Percentiles rank a stretch among this genome's conserved stretches.
These are phyloP conservation scores for Euphorbia corollata DNA, from an alignment of 441 rosid species.

Conservation along the genomic window DNA sequence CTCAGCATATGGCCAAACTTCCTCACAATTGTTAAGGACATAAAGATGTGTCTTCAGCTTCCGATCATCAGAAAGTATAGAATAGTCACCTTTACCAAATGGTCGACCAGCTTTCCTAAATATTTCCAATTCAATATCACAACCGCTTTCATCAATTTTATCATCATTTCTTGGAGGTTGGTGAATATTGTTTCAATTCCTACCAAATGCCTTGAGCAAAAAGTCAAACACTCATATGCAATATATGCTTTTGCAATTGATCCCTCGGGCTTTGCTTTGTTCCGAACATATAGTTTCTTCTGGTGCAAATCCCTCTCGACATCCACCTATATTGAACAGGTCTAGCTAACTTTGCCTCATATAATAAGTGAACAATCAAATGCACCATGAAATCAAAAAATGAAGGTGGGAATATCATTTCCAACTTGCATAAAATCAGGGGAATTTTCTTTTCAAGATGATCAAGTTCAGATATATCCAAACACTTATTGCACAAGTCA, in stretches of 20 bases:
- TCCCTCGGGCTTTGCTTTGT: slow-evolving; percentile 4
- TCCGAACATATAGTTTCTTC: neutral
- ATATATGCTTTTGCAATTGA: slow-evolving; percentile 1
- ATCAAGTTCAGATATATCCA: too few species aligned
- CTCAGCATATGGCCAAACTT: neutral
- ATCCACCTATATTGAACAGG: neutral
- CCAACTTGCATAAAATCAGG: too few species aligned
- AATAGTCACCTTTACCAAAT: neutral
- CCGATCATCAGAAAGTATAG: neutral
- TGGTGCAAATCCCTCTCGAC: neutral
- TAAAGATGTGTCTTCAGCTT: neutral
- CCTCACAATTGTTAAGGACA: neutral
- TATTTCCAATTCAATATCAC: neutral
- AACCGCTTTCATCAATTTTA: neutral
- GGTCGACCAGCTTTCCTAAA: neutral
- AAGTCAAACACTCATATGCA: neutral
- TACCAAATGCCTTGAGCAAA: slow-evolving; percentile 2
- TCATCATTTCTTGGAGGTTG: neutral
- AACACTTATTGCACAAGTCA: too few species aligned
- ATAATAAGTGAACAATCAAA: too few species aligned
- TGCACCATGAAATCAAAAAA: too few species aligned
- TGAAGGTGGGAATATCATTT: too few species aligned
- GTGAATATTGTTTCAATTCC: neutral
- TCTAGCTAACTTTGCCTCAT: too few species aligned
- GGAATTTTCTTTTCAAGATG: too few species aligned